Conservation (phyloP, 2,329 filamentous ascomycete genomes). For the Chaetothyriales sp. region DNA sequence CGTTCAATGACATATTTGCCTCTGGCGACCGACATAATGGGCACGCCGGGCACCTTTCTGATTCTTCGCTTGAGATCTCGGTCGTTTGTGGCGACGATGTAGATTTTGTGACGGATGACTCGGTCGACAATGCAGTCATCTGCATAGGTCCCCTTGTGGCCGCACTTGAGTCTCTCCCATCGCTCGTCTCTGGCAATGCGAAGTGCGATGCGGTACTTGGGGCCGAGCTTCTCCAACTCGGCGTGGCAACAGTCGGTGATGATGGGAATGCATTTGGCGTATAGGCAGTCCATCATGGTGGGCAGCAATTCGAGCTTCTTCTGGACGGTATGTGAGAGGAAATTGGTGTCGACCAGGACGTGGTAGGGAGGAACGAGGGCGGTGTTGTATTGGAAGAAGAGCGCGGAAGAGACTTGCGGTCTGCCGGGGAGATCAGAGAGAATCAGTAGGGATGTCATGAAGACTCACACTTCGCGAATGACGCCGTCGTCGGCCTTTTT, state of each 20-base stretch:
- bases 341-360: slow-evolving; percentile 77
- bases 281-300: slow-evolving; percentile 85
- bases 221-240: slow-evolving; percentile 78
- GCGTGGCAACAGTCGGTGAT: slow-evolving; percentile 74
- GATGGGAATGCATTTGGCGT: slow-evolving; percentile 78
- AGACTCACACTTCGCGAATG: slow-evolving; percentile 54
- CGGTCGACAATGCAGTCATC: slow-evolving; percentile 74
- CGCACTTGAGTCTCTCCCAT: slow-evolving; percentile 73
- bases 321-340: slow-evolving; percentile 79
- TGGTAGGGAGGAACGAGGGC: slow-evolving; percentile 72
- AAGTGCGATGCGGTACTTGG: slow-evolving; percentile 75
- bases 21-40: slow-evolving; percentile 62
- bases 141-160: slow-evolving; percentile 77
- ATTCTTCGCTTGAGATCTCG: slow-evolving; percentile 69
- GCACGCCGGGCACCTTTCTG: slow-evolving; percentile 62
- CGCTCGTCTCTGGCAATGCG: slow-evolving; percentile 79
- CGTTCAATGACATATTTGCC: slow-evolving; percentile 93
- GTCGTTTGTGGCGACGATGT: slow-evolving; percentile 59
- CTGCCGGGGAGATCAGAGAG: slow-evolving; percentile 24
- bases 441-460: slow-evolving; percentile 2
- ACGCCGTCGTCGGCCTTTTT: slow-evolving; percentile 50
- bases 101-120: slow-evolving; percentile 59
- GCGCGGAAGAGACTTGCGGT: slow-evolving; percentile 64
- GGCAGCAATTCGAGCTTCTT: slow-evolving; percentile 78
- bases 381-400: slow-evolving; percentile 84